phyloP scores from a whole-genome alignment of 1,139 yeast genomes.

The Taphrina populina region DNA sequence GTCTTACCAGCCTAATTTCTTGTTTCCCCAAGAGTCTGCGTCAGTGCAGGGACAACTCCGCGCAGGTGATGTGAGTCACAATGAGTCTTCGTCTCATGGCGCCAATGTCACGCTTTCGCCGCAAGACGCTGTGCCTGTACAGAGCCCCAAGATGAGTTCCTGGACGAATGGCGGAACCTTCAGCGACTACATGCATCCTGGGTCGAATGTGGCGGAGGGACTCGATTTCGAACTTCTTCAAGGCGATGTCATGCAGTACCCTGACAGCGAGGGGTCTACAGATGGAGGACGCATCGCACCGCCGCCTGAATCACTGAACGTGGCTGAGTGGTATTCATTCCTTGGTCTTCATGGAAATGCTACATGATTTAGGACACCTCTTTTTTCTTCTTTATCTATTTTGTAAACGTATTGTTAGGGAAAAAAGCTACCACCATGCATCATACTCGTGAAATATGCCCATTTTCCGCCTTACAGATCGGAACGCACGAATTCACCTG shows the following conservation, averaged over 20 bases:
- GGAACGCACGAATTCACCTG: slow-evolving; percentile 33
- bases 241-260: slow-evolving; percentile 23
- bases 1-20: slow-evolving; percentile 47
- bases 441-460: too few species aligned
- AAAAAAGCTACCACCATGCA: too few species aligned
- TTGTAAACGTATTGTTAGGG: too few species aligned
- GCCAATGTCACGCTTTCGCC: slow-evolving; percentile 9
- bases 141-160: background rate
- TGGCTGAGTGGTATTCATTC: slow-evolving; percentile 31
- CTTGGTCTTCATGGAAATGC: slow-evolving; percentile 21
- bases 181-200: slow-evolving; percentile 28
- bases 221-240: slow-evolving; percentile 19
- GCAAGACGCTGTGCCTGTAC: slow-evolving; percentile 3
- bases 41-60: slow-evolving; percentile 1
- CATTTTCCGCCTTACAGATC: slow-evolving; percentile 33
- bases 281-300: slow-evolving; percentile 17
- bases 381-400: too few species aligned
- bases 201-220: slow-evolving; percentile 16
- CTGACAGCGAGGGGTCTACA: slow-evolving; percentile 12
- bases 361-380: too few species aligned
- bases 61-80: background rate
- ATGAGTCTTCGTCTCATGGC: slow-evolving; percentile 11
- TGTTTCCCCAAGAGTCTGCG: slow-evolving; percentile 44
- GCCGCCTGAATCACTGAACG: slow-evolving; percentile 28
- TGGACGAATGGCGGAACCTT: slow-evolving; percentile 1